Percentiles rank a stretch among this genome's conserved stretches.
These are phyloP conservation scores for Ustilago shanxiensis DNA, from an alignment of 1,284 basidiomycete genomes.

Conservation along the genomic window DNA sequence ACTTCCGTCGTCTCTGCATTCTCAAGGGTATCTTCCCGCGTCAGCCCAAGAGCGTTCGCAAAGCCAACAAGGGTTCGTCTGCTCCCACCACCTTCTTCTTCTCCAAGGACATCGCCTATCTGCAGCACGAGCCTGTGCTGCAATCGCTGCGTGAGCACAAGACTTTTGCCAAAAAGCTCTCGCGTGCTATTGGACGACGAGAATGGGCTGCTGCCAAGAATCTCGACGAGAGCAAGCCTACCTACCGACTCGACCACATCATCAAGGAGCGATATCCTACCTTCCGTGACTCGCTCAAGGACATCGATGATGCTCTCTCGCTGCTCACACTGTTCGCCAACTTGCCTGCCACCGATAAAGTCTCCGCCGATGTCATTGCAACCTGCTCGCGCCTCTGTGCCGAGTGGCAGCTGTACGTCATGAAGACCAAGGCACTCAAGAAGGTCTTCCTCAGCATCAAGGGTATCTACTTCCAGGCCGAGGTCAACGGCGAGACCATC, in stretches of 20 bases:
- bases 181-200: conserved; percentile 88
- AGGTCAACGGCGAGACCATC: conserved; percentile 89
- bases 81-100: conserved; percentile 99
- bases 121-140: conserved; percentile 97
- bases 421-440: conserved; percentile 86
- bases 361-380: conserved; percentile 86
- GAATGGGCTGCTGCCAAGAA: conserved; percentile 97
- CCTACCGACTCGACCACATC: conserved; percentile 84
- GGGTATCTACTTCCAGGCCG: conserved; percentile 97
- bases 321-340: conserved; percentile 87
- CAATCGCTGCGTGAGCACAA: conserved; percentile 96
- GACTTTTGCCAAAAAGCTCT: conserved; percentile 96
- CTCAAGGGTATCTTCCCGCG: conserved; percentile 99
- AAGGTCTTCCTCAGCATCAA: conserved; percentile 98
- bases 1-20: conserved; percentile 97
- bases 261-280: conserved; percentile 99
- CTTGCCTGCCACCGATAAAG: conserved; percentile 75
- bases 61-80: conserved; percentile 96
- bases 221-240: conserved; percentile 84
- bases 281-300: conserved; percentile 93
- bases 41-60: conserved; percentile 90
- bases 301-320: conserved; percentile 97
- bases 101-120: conserved; percentile 96
- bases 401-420: conserved; percentile 85
- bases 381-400: conserved; percentile 84